These are phyloP conservation scores for Ogataea methylovora DNA, from an alignment of 805 yeast species.

Conservation along the genomic window DNA sequence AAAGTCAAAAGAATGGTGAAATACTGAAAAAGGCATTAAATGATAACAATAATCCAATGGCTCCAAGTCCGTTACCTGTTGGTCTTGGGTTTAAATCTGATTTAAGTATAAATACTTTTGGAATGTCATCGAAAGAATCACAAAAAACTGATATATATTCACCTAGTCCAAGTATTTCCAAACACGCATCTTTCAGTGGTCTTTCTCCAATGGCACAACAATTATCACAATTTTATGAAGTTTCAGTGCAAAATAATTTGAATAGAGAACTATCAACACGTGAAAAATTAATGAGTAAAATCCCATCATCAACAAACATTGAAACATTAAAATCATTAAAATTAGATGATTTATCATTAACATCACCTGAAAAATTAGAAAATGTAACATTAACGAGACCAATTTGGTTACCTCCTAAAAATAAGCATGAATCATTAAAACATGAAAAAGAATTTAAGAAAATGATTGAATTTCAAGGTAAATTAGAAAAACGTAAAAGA, in stretches of 20 bases:
- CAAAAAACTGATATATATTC: too few species aligned
- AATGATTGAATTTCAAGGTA: constrained; percentile 26
- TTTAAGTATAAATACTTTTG: too few species aligned
- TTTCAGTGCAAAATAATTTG: constrained; percentile 27
- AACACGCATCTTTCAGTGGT: constrained; percentile 18
- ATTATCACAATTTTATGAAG: constrained; percentile 33
- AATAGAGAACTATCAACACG: constrained; percentile 30
- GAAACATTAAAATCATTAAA: constrained; percentile 28
- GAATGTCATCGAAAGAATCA: neutral
- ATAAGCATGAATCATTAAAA: constrained; percentile 37
- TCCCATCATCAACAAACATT: constrained; percentile 30
- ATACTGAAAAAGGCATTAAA: constrained; percentile 19
- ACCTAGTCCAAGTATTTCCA: constrained; percentile 16
- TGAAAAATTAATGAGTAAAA: constrained; percentile 22
- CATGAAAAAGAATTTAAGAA: constrained; percentile 50
- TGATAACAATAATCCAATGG: constrained; percentile 21
- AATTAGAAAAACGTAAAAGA: constrained; percentile 21
- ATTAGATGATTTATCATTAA: constrained; percentile 51
- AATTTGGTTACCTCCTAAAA: constrained; percentile 65
- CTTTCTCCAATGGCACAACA: constrained; percentile 31
- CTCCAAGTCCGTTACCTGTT: constrained; percentile 47
- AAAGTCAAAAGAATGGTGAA: too few species aligned
- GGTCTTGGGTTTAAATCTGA: constrained; percentile 1
- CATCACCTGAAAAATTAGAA: constrained; percentile 54
- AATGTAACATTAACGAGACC: constrained; percentile 58